Conservation (phyloP, 306 rosid genomes). For the Biancaea sappan region DNA sequence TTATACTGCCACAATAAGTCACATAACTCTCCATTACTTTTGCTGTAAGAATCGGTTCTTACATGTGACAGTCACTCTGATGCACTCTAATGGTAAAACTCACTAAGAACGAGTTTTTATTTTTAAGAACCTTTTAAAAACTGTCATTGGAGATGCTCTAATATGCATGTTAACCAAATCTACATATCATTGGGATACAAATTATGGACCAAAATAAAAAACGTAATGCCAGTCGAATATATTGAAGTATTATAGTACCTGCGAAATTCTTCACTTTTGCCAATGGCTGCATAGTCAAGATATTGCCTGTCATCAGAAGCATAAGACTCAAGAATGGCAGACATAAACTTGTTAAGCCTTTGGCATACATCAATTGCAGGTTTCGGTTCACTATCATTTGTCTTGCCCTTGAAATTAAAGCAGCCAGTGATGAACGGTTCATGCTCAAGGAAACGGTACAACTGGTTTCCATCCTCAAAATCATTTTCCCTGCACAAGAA, state of each 20-base stretch:
- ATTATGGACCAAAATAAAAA: slow-evolving; percentile 3
- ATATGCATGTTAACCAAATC: not conserved
- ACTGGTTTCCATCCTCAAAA: slow-evolving; percentile 82
- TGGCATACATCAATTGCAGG: slow-evolving; percentile 58
- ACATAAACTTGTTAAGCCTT: slow-evolving; percentile 77
- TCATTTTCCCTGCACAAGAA: slow-evolving; percentile 67
- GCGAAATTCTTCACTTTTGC: slow-evolving; percentile 92
- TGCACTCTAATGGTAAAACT: no score
- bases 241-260: slow-evolving; percentile 50
- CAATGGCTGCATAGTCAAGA: slow-evolving; percentile 72
- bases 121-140: no score
- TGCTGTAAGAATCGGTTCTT: no score
- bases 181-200: not conserved
- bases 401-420: slow-evolving; percentile 67
- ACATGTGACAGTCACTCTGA: no score
- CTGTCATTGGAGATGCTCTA: no score
- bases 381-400: slow-evolving; percentile 69
- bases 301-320: slow-evolving; percentile 70
- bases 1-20: no score
- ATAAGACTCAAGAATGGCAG: slow-evolving; percentile 87
- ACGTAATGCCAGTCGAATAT: not conserved
- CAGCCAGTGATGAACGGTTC: slow-evolving; percentile 67
- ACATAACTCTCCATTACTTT: no score
- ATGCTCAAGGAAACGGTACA: slow-evolving; percentile 89
- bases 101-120: no score